These are phyloP conservation scores for Mucor plumbeus DNA, from an alignment of 371 early-diverging fungal genomes.

Conservation along the genomic window DNA sequence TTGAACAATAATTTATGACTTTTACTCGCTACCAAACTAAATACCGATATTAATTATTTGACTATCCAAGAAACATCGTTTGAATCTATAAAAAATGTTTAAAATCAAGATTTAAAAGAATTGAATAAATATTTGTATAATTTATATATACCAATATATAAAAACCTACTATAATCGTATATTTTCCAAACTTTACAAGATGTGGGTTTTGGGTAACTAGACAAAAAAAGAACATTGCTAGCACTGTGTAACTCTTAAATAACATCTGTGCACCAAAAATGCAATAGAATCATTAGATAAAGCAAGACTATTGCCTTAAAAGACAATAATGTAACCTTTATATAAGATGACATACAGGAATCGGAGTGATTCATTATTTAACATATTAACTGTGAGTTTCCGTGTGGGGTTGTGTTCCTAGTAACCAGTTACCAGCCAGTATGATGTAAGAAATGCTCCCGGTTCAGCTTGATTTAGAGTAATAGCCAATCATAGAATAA, in stretches of 20 bases:
- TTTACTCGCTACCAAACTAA: not conserved
- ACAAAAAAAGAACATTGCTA: not conserved
- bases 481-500: slow-evolving; percentile 8
- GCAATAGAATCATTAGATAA: not conserved
- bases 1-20: no score
- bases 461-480: slow-evolving; percentile 1
- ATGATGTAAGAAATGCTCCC: slow-evolving; percentile 6
- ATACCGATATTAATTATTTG: not conserved
- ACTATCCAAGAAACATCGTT: not conserved
- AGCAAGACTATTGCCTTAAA: not conserved
- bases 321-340: slow-evolving; percentile 11
- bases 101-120: not conserved
- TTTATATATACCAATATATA: not conserved
- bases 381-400: not conserved
- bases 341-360: slow-evolving; percentile 19
- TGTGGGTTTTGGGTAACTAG: not conserved
- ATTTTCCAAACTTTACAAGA: not conserved
- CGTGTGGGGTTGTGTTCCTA: slow-evolving; percentile 8
- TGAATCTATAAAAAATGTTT: not conserved
- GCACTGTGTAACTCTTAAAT: not conserved
- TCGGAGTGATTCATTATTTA: slow-evolving; percentile 12
- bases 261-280: slow-evolving; percentile 3
- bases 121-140: not conserved
- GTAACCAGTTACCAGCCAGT: slow-evolving; percentile 3
- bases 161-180: not conserved